These are phyloP conservation scores for Silene vulgaris DNA, from an alignment of 179 eudicot species.

Conservation along the genomic window DNA sequence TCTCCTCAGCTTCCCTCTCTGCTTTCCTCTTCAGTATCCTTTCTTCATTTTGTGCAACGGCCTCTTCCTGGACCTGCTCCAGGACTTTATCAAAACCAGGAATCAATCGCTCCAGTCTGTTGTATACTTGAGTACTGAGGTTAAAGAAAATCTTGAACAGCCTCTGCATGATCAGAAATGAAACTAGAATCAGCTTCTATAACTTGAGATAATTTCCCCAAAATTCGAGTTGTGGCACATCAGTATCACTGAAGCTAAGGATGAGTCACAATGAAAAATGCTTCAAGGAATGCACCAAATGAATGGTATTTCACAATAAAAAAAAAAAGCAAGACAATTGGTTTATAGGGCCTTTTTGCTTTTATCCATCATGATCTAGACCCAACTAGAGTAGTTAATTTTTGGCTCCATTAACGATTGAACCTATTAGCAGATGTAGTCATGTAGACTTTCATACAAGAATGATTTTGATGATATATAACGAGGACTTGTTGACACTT, in stretches of 20 bases:
- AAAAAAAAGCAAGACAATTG: background rate
- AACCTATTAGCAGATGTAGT: background rate
- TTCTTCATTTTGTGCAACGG: slow-evolving; percentile 24
- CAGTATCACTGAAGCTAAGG: background rate
- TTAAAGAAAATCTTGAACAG: slow-evolving; percentile 25
- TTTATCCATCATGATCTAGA: background rate
- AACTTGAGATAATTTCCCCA: background rate
- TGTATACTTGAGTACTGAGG: slow-evolving; percentile 32
- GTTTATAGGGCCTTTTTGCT: background rate
- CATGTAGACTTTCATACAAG: background rate
- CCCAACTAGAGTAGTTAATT: background rate
- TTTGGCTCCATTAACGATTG: background rate
- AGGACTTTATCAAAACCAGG: slow-evolving; percentile 48
- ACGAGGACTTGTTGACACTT: background rate
- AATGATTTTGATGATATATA: background rate
- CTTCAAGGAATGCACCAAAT: background rate
- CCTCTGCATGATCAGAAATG: slow-evolving; percentile 30
- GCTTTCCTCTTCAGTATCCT: slow-evolving; percentile 29
- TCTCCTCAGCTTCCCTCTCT: slow-evolving; percentile 26
- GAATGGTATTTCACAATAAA: background rate
- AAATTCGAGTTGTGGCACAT: background rate
- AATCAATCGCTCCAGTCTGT: slow-evolving; percentile 29
- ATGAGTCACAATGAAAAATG: background rate
- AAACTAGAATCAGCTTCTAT: slow-evolving; percentile 9
- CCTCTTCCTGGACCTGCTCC: slow-evolving; percentile 37